A percentile compares a stretch with the other conserved stretches of the same genome.
Evolutionary conservation across 2,329 filamentous ascomycete genomes (phyloP).

Genomic region (Colletotrichum chrysophilum): DNA sequence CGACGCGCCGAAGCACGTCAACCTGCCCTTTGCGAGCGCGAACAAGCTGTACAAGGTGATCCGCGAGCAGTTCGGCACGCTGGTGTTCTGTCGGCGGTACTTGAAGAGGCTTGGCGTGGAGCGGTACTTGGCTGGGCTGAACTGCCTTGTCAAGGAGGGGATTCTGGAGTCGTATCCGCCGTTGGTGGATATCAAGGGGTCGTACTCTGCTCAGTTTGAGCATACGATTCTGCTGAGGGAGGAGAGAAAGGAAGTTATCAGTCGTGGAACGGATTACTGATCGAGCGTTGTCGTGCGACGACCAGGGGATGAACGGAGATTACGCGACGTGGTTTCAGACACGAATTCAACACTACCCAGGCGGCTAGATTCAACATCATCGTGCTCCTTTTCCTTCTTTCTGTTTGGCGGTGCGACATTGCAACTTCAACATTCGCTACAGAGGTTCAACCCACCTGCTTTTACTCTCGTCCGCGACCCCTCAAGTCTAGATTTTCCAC

Average conservation of each 20-base stretch:
- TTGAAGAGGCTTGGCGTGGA: slow-evolving; percentile 67
- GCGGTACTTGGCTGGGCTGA: slow-evolving; percentile 65
- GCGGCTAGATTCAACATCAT: neutral
- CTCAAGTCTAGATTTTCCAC: neutral
- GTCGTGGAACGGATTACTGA: slow-evolving; percentile 58
- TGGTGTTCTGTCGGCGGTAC: slow-evolving; percentile 67
- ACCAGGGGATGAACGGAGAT: neutral
- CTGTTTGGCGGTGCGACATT: neutral
- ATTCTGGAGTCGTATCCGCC: slow-evolving; percentile 63
- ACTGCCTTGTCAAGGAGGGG: slow-evolving; percentile 60
- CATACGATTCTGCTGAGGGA: slow-evolving; percentile 55
- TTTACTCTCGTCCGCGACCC: neutral
- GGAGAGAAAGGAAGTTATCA: slow-evolving; percentile 54
- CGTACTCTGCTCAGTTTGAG: slow-evolving; percentile 70
- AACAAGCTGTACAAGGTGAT: slow-evolving; percentile 63
- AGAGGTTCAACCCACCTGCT: neutral
- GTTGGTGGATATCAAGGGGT: slow-evolving; percentile 61
- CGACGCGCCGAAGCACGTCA: slow-evolving; percentile 36
- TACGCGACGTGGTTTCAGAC: neutral
- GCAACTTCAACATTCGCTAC: neutral
- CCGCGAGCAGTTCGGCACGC: slow-evolving; percentile 65
- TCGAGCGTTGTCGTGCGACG: neutral
- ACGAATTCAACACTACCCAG: neutral
- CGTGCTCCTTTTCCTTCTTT: neutral
- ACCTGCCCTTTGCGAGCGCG: slow-evolving; percentile 55